Evolutionary conservation across 2,329 filamentous ascomycete genomes (phyloP).

Genomic region (Achaetomium macrosporum): DNA sequence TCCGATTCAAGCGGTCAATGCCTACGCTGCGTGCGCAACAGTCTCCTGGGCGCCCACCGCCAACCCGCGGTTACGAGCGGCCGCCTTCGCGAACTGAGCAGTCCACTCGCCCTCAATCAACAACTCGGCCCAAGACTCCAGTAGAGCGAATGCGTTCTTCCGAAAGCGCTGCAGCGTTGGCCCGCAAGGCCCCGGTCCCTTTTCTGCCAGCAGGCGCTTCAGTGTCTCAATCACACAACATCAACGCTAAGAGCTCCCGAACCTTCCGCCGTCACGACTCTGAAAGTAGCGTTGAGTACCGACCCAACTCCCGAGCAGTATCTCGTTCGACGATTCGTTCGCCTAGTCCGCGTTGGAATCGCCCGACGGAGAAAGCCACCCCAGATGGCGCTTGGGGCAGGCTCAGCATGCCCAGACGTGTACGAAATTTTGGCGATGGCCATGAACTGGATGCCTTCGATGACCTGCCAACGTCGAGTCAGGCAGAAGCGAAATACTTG

Average conservation of each 20-base stretch:
- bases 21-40: constrained; percentile 51
- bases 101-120: constrained; percentile 42
- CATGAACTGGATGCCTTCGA: constrained; percentile 91
- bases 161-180: constrained; percentile 47
- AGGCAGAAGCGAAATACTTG: constrained; percentile 73
- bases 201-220: constrained; percentile 73
- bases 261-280: constrained; percentile 77
- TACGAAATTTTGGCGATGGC: constrained; percentile 80
- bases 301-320: constrained; percentile 51
- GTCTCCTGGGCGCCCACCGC: constrained; percentile 44
- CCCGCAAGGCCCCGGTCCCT: constrained; percentile 58
- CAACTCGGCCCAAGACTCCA: constrained; percentile 63
- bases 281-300: constrained; percentile 57
- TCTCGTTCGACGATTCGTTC: constrained; percentile 55
- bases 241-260: constrained; percentile 63
- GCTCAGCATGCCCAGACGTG: constrained; percentile 64
- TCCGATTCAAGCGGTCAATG: constrained; percentile 60
- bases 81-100: constrained; percentile 55
- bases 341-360: constrained; percentile 51
- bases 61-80: constrained; percentile 44
- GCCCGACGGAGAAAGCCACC: constrained; percentile 34
- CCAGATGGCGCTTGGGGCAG: constrained; percentile 54
- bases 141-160: constrained; percentile 53
- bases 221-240: constrained; percentile 62
- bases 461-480: constrained; percentile 82